Evolutionary conservation across 2,329 filamentous ascomycete species (phyloP).

Genomic region (Aspergillus hiratsukae): DNA sequence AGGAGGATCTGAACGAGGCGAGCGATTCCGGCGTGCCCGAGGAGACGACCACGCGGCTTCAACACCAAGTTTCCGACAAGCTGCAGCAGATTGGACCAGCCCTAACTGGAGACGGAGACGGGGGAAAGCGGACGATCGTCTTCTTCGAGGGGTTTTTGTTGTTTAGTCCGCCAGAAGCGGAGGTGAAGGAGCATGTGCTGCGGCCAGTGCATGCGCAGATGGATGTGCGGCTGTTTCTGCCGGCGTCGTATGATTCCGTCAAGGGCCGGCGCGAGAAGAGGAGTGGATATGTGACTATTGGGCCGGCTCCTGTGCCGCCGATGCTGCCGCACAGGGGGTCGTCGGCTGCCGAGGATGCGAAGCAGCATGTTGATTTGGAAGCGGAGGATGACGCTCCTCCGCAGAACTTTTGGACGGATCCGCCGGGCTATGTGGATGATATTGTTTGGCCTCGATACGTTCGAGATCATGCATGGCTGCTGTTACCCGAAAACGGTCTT

Average conservation of each 20-base stretch:
- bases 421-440: conserved; percentile 87
- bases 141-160: conserved; percentile 88
- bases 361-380: conserved; percentile 23
- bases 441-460: conserved; percentile 97
- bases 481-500: conserved; percentile 58
- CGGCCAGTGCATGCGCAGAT: conserved; percentile 41
- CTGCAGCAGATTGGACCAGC: conserved; percentile 7
- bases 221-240: conserved; percentile 74
- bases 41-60: conserved; percentile 21
- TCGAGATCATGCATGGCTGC: conserved; percentile 74
- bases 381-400: conserved; percentile 34
- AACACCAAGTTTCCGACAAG: conserved; percentile 17
- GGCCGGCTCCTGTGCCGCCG: conserved; percentile 28
- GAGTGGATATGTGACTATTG: conserved; percentile 46
- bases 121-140: conserved; percentile 48
- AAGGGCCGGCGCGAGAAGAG: conserved; percentile 39
- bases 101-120: background rate
- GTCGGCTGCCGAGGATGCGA: background rate
- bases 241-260: conserved; percentile 56
- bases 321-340: conserved; percentile 2
- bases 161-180: conserved; percentile 50
- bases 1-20: conserved; percentile 56
- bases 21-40: conserved; percentile 39
- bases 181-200: conserved; percentile 23
- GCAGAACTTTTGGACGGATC: conserved; percentile 91